phyloP scores from a whole-genome alignment of 306 rosid genomes.

The Trifolium subterraneum region DNA sequence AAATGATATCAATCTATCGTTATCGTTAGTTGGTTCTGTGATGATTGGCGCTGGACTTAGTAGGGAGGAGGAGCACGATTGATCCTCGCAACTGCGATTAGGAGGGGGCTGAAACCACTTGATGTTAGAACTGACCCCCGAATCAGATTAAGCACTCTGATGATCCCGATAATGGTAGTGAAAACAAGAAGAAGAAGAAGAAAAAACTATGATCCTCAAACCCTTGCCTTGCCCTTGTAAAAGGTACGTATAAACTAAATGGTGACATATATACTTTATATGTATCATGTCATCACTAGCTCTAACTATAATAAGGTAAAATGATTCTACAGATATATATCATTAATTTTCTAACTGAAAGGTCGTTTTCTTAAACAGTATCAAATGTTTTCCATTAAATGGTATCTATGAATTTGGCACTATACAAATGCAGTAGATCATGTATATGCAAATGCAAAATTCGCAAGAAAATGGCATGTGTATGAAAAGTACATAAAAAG shows the following conservation, averaged over 20 bases:
- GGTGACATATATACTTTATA: constrained; percentile 39
- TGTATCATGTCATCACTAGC: constrained; percentile 31
- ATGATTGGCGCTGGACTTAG: too few relatives aligned
- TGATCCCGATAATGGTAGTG: too few relatives aligned
- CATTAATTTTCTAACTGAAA: constrained; percentile 43
- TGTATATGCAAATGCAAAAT: constrained; percentile 48
- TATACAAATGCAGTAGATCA: constrained; percentile 43
- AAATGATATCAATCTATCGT: too few relatives aligned
- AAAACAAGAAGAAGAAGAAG: too few relatives aligned
- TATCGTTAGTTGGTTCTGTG: too few relatives aligned
- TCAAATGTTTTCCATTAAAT: constrained; percentile 52
- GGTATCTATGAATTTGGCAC: constrained; percentile 58
- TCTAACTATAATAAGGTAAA: constrained; percentile 30
- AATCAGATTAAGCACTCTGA: too few relatives aligned
- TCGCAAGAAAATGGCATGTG: constrained; percentile 39
- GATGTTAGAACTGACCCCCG: too few relatives aligned
- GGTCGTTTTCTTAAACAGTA: constrained; percentile 50
- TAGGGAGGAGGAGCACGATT: too few relatives aligned
- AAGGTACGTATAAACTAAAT: not conserved
- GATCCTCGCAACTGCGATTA: too few relatives aligned
- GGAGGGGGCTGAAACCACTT: too few relatives aligned
- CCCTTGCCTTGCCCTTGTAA: not conserved
- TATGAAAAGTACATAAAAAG: constrained; percentile 38
- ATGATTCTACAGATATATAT: constrained; percentile 25
- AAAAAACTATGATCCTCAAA: not conserved